Evolutionary conservation across 2,329 filamentous ascomycete species (phyloP), one percentile per base, ranked within the genome.

Genomic region (Paecilomyces formosus): DNA sequence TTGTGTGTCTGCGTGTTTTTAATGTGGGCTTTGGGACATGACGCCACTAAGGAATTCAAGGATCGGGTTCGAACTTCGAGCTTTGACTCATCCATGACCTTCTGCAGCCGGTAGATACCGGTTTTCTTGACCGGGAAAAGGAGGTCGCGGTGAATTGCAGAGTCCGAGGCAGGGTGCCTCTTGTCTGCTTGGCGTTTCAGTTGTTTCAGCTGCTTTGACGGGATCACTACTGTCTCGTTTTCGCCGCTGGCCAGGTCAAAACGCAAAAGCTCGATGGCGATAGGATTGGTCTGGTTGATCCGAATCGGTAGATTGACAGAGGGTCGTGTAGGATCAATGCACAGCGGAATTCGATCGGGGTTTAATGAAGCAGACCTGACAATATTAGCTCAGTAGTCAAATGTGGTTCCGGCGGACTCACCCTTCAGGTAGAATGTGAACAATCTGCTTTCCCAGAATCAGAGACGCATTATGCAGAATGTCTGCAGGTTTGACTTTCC

Each of bases 391-490:
- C 26, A 35, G 13, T 21, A 26, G 12, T 8, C 57, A 28, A 30
- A 28, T 39, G 31, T 12, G 9, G 3, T n/a, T 57, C 54, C 52
- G 50, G 51, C 35, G 21, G 31, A 70, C 81, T 65, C 73, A 88
- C 79, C 95, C 95, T 79, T 99, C 94, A 1, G 94, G 94, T 57
- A 99, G 80, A 69, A 99, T 96, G 71, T 99, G 94, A 74, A 99
- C 93, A 66, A 97, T 96, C 77, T 97, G 92, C 73, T 92, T 94
- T 69, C 94, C 94, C 76, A 96, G 83, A 63, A 99, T 97, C 68
- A 97, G 82, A 22, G 92, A 96, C 31, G 90, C 85, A 72, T 97
- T 97, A 72, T 97, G 90, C 61, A 96, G 80, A 63, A 99, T 92
- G 62, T 84, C 87, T 28, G 88, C 89, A 15, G 92, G 86, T 70